Percentiles rank a stretch among this genome's conserved stretches.
Conservation (phyloP, 2,329 filamentous ascomycete species). For the Diaporthe sp. region DNA sequence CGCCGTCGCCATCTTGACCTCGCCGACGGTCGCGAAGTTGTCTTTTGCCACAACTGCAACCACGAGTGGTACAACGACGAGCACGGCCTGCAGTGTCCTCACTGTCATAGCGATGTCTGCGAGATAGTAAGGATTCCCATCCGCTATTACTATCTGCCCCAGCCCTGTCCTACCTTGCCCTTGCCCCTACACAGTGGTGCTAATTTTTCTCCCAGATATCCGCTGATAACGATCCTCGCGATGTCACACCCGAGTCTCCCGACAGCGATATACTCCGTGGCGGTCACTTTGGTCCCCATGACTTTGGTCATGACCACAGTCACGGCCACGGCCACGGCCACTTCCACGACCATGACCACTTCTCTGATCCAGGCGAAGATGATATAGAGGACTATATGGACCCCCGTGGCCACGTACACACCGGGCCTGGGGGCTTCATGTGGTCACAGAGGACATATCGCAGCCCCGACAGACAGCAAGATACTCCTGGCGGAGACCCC, state of each 20-base stretch:
- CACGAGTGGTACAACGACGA: constrained; percentile 86
- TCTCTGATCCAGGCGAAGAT: constrained; percentile 67
- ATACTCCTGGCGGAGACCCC: constrained; percentile 13
- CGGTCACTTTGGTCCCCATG: constrained; percentile 7
- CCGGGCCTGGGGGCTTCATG: constrained; percentile 57
- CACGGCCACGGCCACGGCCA: constrained; percentile 40
- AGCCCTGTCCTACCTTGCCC: neutral
- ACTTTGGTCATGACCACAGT: constrained; percentile 41
- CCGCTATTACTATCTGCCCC: constrained; percentile 41
- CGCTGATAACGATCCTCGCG: constrained; percentile 74
- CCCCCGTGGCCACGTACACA: constrained; percentile 44
- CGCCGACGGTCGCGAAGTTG: constrained; percentile 73
- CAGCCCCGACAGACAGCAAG: constrained; percentile 26
- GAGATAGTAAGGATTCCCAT: constrained; percentile 78
- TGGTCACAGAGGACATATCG: constrained; percentile 54
- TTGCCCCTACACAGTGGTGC: neutral
- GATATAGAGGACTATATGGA: constrained; percentile 67
- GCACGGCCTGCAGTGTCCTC: constrained; percentile 78
- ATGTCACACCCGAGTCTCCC: constrained; percentile 49
- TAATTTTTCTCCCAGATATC: constrained; percentile 57
- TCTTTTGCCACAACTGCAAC: constrained; percentile 87
- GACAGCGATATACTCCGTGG: constrained; percentile 38
- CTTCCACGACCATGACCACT: constrained; percentile 57
- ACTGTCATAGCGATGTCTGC: constrained; percentile 83
- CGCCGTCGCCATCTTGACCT: constrained; percentile 61